Base-by-base conservation (phyloP, 2,329 filamentous ascomycete genomes). In the Trichophyton mentagrophytes region DNA sequence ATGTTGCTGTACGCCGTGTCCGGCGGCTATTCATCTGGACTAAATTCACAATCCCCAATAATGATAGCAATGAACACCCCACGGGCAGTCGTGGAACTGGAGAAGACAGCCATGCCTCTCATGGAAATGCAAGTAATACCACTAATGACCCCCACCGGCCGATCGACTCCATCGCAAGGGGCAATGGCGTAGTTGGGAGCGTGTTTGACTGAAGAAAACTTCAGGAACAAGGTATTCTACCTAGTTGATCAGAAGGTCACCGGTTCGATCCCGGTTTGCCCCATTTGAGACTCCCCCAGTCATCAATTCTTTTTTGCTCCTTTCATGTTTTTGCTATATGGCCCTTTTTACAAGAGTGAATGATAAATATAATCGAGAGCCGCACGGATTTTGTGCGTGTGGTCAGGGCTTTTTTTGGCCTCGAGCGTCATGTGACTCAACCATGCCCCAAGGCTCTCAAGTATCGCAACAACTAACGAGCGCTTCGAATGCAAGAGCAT, bases 131-230 rank as follows among this genome's bases (percentile, higher is more conserved):
- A 17, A 36, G 11, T 25, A 36, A 15, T 20, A 6, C 51, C 51
- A 6, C 51, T 55, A 36, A n/a, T 17, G 5, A 9, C 2, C 22
- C 51, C 25, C 6, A 11, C 22, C 13, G 22, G 51, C 30, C 51
- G 51, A 55, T 55, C 51, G 13, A 57, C 55, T 30, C 22, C 33
- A 57, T 57, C 33, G 27, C 36, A 42, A 30, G 55, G 55, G 55
- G 55, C 55, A 57, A 57, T 57, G 55, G 55, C 55, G 55, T 44
- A 57, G 55, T 57, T 57, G 55, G 55, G 55, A 57, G 55, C 55
- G 55, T 36, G 55, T 57, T 44, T 42, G 36, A 57, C 55, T 57
- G 55, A 57, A 57, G 55, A n/a, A 55, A n/a, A 25, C 27, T 55
- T 55, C 51, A 55, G 27, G 27, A 27, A 55, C 51, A 36, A 55